phyloP scores from a whole-genome alignment of 2,329 filamentous ascomycete genomes.

The Fusarium sp. region DNA sequence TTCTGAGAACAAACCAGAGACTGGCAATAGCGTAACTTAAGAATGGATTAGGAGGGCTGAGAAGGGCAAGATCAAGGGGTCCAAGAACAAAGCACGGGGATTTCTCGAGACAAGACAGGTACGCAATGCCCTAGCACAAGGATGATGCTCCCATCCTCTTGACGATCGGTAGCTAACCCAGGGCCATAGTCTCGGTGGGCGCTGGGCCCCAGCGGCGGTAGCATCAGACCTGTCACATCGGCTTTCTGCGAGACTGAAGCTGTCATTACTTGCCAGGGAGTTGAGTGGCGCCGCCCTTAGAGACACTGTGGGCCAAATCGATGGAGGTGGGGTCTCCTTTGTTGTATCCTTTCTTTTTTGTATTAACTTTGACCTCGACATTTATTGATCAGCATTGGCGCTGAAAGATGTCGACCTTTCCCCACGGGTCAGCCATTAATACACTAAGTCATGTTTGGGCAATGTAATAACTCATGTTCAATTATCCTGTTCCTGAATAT shows the following conservation, averaged over 20 bases:
- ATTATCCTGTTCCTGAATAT: not conserved
- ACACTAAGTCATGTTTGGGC: not conserved
- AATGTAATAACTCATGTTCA: not conserved
- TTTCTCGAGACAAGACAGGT: conserved; percentile 36
- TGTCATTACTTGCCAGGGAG: conserved; percentile 44
- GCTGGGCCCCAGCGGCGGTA: conserved; percentile 39
- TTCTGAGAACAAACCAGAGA: conserved; percentile 41
- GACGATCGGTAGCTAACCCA: conserved; percentile 45
- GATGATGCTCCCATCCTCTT: conserved; percentile 41
- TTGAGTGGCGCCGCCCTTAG: conserved; percentile 44
- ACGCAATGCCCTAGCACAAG: conserved; percentile 34
- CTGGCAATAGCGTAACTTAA: conserved; percentile 25
- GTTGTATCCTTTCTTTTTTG: conserved; percentile 15
- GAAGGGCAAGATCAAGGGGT: conserved; percentile 44
- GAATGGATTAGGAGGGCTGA: conserved; percentile 32
- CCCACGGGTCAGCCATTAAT: conserved; percentile 5
- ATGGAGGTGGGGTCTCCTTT: conserved; percentile 40
- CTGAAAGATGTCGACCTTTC: conserved; percentile 11
- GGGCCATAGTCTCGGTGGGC: conserved; percentile 44
- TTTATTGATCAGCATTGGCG: not conserved
- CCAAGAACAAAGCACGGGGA: conserved; percentile 34
- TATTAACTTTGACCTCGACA: conserved; percentile 15
- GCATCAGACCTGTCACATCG: conserved; percentile 54
- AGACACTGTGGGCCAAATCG: conserved; percentile 38
- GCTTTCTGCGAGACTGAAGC: conserved; percentile 48